Evolutionary conservation across 768 basidiomycete species (phyloP), one percentile per base, ranked within the genome.

Genomic region (Melanogaster broomeanus): DNA sequence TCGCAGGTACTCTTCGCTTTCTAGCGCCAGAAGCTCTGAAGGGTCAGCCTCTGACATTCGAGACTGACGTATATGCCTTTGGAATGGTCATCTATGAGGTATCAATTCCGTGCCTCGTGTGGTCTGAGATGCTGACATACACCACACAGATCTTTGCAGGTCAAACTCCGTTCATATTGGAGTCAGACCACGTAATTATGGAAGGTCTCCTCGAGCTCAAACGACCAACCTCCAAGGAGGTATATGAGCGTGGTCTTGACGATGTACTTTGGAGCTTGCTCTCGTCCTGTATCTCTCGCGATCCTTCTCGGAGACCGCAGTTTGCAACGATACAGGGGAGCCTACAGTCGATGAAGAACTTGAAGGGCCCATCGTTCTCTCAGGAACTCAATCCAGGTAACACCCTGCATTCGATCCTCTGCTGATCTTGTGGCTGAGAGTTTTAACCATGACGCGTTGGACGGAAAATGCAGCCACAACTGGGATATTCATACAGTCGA

Each of bases 41-140:
- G 34, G 48, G 40, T n/a, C n/a, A 35, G 9, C 34, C 42, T 24
- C 22, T 51, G 13, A 66, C 66, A 6, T 51, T 49, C 18, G 60
- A 49, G 13, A 57, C 61, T 6, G 69, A 70, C 35, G 51, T 68
- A 1, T 70, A 61, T 61, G 63, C 69, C 4, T 70, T 69, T 41
- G 69, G 60, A 11, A 70, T 69, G 62, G 57, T 64, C 5, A 59
- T 63, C 13, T 56, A 68, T 12, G 63, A 70, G 54, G 69, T 67
- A n/a, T 48, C 33, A 1, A 15, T 4, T 21, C n/a, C n/a, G 2
- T 41, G 7, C 22, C 4, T n/a, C 12, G n/a, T 19, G 28, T 13
- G 16, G 4, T 33, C 8, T n/a, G 9, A 10, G n/a, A n/a, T 11
- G 27, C 38, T 49, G 25, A 51, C 12, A 8, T 15, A 4, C 25